A percentile compares a stretch with the other conserved stretches of the same genome.
These are phyloP conservation scores for Eucalyptus cladocalyx DNA, from an alignment of 345 rosid species.

Conservation along the genomic window DNA sequence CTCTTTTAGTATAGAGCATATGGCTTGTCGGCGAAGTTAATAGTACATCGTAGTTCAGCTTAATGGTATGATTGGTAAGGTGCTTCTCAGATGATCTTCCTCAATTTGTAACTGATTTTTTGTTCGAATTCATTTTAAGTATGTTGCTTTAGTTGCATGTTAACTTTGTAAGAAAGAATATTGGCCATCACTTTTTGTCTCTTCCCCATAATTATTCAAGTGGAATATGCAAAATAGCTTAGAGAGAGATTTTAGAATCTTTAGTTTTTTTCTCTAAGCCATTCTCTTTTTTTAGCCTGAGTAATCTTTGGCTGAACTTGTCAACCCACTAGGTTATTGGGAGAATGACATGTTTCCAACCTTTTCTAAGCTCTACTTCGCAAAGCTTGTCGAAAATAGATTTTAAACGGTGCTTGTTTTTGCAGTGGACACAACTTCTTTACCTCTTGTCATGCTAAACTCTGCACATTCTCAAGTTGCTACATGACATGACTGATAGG, in stretches of 20 bases:
- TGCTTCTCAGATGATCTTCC: background rate
- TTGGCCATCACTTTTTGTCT: background rate
- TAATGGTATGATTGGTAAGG: background rate
- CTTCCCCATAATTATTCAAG: background rate
- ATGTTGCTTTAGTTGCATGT: background rate
- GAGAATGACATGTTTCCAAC: background rate
- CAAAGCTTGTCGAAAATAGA: background rate
- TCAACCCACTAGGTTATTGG: background rate
- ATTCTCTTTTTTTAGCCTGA: background rate
- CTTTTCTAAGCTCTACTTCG: background rate
- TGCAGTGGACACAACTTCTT: background rate
- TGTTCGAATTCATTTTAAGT: background rate
- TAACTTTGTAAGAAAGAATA: background rate
- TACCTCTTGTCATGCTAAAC: background rate
- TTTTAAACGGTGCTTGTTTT: background rate
- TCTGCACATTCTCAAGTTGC: background rate
- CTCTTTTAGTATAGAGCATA: background rate
- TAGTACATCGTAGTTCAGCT: background rate
- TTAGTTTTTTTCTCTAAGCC: background rate
- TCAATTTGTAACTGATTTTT: background rate
- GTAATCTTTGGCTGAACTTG: background rate
- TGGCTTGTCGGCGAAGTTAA: background rate
- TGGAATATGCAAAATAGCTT: background rate
- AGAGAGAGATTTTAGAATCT: background rate
- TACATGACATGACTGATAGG: slow-evolving; percentile 5